phyloP scores from a whole-genome alignment of 176 grass and related monocot species.

The Saccharum spontaneum region DNA sequence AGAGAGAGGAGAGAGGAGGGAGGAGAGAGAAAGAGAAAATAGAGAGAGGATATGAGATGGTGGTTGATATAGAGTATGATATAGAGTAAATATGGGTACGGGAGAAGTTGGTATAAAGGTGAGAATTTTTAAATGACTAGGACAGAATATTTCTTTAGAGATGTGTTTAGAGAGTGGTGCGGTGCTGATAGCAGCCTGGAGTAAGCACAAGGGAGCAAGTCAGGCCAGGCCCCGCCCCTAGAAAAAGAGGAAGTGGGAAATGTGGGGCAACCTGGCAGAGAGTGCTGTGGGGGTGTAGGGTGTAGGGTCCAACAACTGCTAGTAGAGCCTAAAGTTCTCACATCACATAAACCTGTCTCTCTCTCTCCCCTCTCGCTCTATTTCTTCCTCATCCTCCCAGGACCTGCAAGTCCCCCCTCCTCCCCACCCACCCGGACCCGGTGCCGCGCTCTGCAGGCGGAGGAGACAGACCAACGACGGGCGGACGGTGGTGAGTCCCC shows the following conservation, averaged over 20 bases:
- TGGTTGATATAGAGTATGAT: too few relatives aligned
- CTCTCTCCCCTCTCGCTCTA: background rate
- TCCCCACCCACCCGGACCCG: constrained; percentile 5
- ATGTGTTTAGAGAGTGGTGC: too few relatives aligned
- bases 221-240: background rate
- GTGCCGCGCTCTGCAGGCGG: constrained; percentile 8
- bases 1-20: too few relatives aligned
- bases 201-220: constrained; percentile 8
- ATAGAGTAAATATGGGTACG: too few relatives aligned
- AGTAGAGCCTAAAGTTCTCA: constrained; percentile 16
- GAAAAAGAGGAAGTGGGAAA: constrained; percentile 21
- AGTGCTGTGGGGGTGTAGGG: background rate
- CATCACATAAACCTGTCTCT: constrained; percentile 42
- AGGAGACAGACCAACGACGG: background rate
- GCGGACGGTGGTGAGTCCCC: background rate
- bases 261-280: background rate
- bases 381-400: constrained; percentile 41
- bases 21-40: too few relatives aligned
- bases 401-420: constrained; percentile 32
- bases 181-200: too few relatives aligned
- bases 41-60: too few relatives aligned
- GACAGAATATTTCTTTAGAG: too few relatives aligned
- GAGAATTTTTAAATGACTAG: too few relatives aligned
- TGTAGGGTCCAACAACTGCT: constrained; percentile 30
- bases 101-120: too few relatives aligned